Conservation (phyloP, 108 stramenopile genomes). For the Fistulifera solaris region DNA sequence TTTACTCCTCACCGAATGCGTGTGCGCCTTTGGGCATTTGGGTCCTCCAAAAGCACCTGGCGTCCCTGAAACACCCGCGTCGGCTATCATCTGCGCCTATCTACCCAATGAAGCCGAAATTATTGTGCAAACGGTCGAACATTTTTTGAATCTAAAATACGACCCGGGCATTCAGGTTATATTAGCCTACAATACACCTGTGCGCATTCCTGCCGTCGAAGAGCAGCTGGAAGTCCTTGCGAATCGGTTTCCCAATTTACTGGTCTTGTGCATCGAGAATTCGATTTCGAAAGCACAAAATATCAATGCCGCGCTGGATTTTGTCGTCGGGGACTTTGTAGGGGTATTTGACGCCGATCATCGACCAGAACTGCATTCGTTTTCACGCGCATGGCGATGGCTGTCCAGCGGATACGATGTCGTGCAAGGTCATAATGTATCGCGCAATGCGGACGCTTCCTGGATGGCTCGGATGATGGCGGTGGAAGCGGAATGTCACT, state of each 20-base stretch:
- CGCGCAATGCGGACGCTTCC: neutral
- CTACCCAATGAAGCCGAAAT: neutral
- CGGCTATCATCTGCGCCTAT: conserved; percentile 2
- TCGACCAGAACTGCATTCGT: neutral
- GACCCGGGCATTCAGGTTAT: neutral
- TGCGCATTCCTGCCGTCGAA: neutral
- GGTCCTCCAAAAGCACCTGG: neutral
- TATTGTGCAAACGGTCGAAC: conserved; percentile 1
- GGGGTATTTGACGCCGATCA: conserved; percentile 1
- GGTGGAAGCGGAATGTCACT: neutral
- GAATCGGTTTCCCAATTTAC: neutral
- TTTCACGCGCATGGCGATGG: neutral
- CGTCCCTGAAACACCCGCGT: conserved; percentile 3
- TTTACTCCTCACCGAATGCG: neutral
- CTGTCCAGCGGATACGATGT: conserved; percentile 2
- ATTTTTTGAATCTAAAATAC: neutral
- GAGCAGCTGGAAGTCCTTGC: neutral
- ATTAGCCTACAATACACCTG: neutral
- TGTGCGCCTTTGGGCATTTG: neutral
- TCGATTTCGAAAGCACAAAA: conserved; percentile 1
- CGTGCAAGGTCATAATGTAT: neutral
- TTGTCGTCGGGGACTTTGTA: conserved; percentile 2
- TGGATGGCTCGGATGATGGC: neutral
- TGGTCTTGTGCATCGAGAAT: neutral
- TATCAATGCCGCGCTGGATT: neutral